Conservation (phyloP, 768 basidiomycete species). For the Pleurotus ostreatus region DNA sequence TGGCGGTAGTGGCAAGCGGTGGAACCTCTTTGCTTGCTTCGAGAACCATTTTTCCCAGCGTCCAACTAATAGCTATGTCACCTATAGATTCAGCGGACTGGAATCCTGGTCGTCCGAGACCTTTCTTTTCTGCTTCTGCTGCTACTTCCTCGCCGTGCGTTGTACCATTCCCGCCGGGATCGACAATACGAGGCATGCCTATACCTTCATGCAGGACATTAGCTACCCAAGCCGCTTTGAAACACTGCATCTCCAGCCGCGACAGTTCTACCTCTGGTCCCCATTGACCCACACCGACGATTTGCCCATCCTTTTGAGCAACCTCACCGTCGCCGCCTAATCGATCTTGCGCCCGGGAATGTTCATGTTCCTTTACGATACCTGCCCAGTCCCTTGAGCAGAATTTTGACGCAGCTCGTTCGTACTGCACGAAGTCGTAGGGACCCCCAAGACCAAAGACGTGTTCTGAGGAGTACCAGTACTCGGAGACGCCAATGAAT, state of each 20-base stretch:
- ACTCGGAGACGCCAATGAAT: slow-evolving; percentile 97
- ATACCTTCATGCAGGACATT: slow-evolving; percentile 97
- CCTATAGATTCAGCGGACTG: slow-evolving; percentile 91
- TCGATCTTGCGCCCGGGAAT: slow-evolving; percentile 38
- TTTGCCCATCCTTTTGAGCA: slow-evolving; percentile 45
- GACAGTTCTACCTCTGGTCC: slow-evolving; percentile 73
- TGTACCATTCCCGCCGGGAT: slow-evolving; percentile 75
- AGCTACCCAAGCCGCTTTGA: slow-evolving; percentile 98
- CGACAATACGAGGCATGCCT: slow-evolving; percentile 88
- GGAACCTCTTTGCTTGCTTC: slow-evolving; percentile 90
- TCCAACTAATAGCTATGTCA: slow-evolving; percentile 96
- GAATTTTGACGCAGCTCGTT: slow-evolving; percentile 84
- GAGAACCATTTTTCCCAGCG: slow-evolving; percentile 97
- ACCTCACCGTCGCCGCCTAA: slow-evolving; percentile 68
- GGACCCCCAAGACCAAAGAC: slow-evolving; percentile 92
- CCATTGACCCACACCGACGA: slow-evolving; percentile 69
- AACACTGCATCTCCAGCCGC: slow-evolving; percentile 95
- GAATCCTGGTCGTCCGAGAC: slow-evolving; percentile 79
- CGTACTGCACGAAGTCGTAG: slow-evolving; percentile 96
- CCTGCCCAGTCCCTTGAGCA: slow-evolving; percentile 77
- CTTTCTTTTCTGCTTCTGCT: slow-evolving; percentile 76
- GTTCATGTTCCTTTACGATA: slow-evolving; percentile 67
- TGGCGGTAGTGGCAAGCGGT: slow-evolving; percentile 33
- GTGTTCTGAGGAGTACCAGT: slow-evolving; percentile 99
- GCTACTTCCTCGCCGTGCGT: slow-evolving; percentile 68